Percentiles rank a stretch among this genome's conserved stretches.
Evolutionary conservation across 2,329 filamentous ascomycete species (phyloP).

Genomic region (Teratosphaeriaceae sp.): DNA sequence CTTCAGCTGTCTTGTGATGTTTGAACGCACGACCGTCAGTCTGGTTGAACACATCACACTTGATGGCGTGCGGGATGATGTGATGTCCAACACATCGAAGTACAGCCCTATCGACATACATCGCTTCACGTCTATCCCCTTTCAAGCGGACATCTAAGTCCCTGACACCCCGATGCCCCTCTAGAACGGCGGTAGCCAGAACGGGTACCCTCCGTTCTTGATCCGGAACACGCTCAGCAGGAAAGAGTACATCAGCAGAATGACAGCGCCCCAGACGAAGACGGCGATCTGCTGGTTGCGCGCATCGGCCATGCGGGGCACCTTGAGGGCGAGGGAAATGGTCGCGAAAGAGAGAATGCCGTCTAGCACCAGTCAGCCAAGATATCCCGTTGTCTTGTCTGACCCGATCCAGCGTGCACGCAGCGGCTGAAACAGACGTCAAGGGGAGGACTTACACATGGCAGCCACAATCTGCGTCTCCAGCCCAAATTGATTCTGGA

Average conservation of each 20-base stretch:
- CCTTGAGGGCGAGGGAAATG: conserved; percentile 86
- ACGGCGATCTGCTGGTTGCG: conserved; percentile 75
- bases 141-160: no score
- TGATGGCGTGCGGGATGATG: no score
- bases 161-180: no score
- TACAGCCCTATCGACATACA: no score
- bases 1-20: no score
- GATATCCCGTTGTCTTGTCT: background rate
- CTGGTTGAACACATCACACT: no score
- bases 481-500: conserved; percentile 87
- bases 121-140: no score
- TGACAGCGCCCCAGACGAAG: conserved; percentile 66
- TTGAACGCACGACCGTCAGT: no score
- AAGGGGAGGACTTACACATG: conserved; percentile 62
- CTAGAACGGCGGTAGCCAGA: conserved; percentile 84
- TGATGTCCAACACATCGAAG: no score
- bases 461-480: conserved; percentile 94
- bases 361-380: conserved; percentile 41
- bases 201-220: conserved; percentile 94
- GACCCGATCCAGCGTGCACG: no score
- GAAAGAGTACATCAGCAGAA: conserved; percentile 87
- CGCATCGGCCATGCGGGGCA: conserved; percentile 75
- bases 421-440: conserved; percentile 6
- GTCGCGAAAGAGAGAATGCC: conserved; percentile 80
- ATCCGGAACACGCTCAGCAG: conserved; percentile 86